Percentiles rank a stretch among this genome's conserved stretches.
These are phyloP conservation scores for Pogostemon cablin DNA, from an alignment of 257 asterid genomes.

Conservation along the genomic window DNA sequence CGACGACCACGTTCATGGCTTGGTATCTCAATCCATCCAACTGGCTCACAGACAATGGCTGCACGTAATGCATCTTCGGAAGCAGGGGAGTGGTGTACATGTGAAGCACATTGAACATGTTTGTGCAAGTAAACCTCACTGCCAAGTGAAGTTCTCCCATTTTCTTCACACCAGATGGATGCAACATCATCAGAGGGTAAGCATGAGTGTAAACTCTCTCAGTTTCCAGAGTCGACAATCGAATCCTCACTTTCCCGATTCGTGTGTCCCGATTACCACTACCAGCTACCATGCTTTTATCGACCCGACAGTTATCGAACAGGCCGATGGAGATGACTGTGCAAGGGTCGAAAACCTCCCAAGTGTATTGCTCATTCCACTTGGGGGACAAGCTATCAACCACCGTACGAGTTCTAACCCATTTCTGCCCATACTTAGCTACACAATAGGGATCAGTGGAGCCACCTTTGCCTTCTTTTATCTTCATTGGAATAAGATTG, in stretches of 20 bases:
- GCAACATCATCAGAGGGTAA: conserved; percentile 80
- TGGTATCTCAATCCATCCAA: conserved; percentile 72
- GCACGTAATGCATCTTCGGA: conserved; percentile 91
- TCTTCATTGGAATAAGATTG: conserved; percentile 73
- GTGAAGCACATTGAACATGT: conserved; percentile 70
- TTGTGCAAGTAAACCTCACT: conserved; percentile 74
- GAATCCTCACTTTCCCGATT: conserved; percentile 77
- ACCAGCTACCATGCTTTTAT: conserved; percentile 43
- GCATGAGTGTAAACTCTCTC: conserved; percentile 81
- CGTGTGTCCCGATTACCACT: conserved; percentile 55
- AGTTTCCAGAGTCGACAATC: conserved; percentile 79
- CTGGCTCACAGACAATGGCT: conserved; percentile 76
- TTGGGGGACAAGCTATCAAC: conserved; percentile 78
- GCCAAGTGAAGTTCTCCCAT: conserved; percentile 96
- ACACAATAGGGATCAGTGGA: conserved; percentile 76
- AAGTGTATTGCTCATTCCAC: conserved; percentile 93
- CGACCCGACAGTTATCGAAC: conserved; percentile 76
- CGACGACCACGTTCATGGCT: conserved; percentile 81
- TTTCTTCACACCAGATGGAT: conserved; percentile 83
- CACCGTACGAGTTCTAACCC: conserved; percentile 82
- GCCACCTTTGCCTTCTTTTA: conserved; percentile 88
- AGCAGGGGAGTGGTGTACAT: conserved; percentile 72
- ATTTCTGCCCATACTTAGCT: conserved; percentile 80
- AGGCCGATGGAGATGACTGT: conserved; percentile 79
- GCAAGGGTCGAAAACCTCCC: conserved; percentile 96